A percentile compares a stretch with the other conserved stretches of the same genome.
Evolutionary conservation across 345 rosid species (phyloP).

Genomic region (Arabidopsis arenosa): DNA sequence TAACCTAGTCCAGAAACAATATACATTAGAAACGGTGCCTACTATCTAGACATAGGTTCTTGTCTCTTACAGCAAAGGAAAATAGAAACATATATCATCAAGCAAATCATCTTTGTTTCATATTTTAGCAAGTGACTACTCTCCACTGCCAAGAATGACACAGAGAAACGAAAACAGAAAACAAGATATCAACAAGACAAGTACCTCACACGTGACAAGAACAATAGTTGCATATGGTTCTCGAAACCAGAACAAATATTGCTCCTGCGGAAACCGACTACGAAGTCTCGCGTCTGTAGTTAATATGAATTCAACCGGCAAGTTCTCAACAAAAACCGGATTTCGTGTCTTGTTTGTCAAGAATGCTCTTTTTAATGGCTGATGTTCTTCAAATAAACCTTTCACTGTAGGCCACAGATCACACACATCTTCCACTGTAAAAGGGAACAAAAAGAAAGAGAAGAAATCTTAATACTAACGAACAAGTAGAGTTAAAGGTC

Average conservation of each 20-base stretch:
- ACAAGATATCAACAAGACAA: conserved; percentile 14
- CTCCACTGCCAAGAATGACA: conserved; percentile 17
- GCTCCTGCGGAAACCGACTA: conserved; percentile 93
- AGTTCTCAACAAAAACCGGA: conserved; percentile 75
- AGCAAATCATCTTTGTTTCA: neutral
- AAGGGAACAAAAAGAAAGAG: conserved; percentile 6
- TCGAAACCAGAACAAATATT: conserved; percentile 80
- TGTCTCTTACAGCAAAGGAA: conserved; percentile 8
- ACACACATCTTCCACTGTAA: conserved; percentile 90
- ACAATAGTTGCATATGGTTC: conserved; percentile 93
- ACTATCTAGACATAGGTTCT: conserved; percentile 6
- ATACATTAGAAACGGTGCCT: neutral
- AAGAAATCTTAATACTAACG: conserved; percentile 2
- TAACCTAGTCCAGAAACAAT: conserved; percentile 13
- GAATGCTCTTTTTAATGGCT: conserved; percentile 73
- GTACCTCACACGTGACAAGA: conserved; percentile 97
- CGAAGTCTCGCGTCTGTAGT: conserved; percentile 93
- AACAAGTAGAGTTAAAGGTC: conserved; percentile 1
- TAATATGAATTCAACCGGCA: conserved; percentile 79
- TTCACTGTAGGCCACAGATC: conserved; percentile 91
- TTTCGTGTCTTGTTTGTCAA: conserved; percentile 93
- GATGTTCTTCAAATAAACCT: conserved; percentile 67
- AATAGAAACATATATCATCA: conserved; percentile 1
- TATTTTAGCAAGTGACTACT: conserved; percentile 1
- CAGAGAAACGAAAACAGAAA: conserved; percentile 2